Evolutionary conservation across 2,329 filamentous ascomycete genomes (phyloP), one percentile per base, ranked within the genome.

Genomic region (Hymenoscyphus fructigenus): DNA sequence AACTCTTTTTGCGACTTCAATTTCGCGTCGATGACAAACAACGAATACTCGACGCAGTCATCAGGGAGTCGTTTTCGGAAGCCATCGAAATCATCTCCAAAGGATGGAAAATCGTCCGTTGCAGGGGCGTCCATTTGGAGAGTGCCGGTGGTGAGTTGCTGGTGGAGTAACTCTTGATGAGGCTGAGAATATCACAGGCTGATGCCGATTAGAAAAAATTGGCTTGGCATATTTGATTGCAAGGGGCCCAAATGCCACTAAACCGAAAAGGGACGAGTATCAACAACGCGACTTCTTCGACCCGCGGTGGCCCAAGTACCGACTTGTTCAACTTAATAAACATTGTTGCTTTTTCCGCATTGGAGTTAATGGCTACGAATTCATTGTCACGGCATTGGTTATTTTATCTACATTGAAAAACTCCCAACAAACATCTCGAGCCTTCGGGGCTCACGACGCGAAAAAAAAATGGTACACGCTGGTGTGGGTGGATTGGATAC

Each of bases 41-140:
- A 81, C 62, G 89, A 86, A 77, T 97, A 97, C 76, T 96, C 91
- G 61, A 96, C 88, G 67, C 88, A 91, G 76, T 96, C 93, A 59
- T 97, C 93, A 0, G 92, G 87, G 0, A 96, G 81, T 65, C 83
- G 80, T 75, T 86, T 89, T 0, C 88, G 87, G 67, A 90, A 76
- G 1, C 72, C 73, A 59, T 72, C 68, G 62, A 89, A 89, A 2
- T 85, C 87, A 70, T 88, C 86, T 60, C 84, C 85, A 66, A 90
- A 88, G 81, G 85, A 88, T 66, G 86, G 86, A 65, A 88, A 79
- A 69, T 86, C 85, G 71, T 89, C 84, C 67, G 84, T 73, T 10
- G 20, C 10, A 67, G 74, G 65, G 20, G 69, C 64, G 7, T 77
- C 73, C 76, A 80, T 79, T 34, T 59, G 69, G 57, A 62, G 50